These are phyloP conservation scores for Fusarium tjaetaba DNA, from an alignment of 2,329 filamentous ascomycete genomes.

Conservation along the genomic window DNA sequence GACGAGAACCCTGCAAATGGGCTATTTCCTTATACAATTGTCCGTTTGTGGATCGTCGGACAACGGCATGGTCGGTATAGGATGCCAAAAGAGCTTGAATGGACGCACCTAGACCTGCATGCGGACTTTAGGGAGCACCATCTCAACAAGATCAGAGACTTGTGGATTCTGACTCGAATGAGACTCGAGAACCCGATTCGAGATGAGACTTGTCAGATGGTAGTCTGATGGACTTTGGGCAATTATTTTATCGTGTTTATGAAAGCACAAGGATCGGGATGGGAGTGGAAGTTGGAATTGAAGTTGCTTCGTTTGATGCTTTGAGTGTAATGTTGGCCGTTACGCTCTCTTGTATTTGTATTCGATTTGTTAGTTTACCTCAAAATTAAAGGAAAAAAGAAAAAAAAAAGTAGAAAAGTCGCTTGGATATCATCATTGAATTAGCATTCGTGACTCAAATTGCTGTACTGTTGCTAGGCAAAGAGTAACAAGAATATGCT, in stretches of 20 bases:
- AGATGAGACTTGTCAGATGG: not conserved
- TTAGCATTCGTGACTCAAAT: not conserved
- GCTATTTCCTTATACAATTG: not conserved
- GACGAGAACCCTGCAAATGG: not conserved
- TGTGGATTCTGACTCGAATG: slow-evolving; percentile 12
- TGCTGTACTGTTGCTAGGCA: not conserved
- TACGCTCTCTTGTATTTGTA: not conserved
- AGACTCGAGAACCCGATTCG: slow-evolving; percentile 5
- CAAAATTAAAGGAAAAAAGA: too few relatives aligned
- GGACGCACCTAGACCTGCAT: slow-evolving; percentile 3
- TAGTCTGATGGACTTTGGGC: not conserved
- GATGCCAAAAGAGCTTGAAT: not conserved
- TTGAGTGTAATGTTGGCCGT: not conserved
- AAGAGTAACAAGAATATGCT: not conserved
- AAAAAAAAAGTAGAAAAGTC: too few relatives aligned
- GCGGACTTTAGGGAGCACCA: not conserved
- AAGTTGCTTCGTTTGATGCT: not conserved
- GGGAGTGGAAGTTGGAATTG: not conserved
- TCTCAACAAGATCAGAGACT: not conserved
- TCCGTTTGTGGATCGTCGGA: slow-evolving; percentile 28
- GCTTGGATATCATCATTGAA: not conserved
- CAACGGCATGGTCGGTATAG: not conserved
- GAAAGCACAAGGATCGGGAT: not conserved
- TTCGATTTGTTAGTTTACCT: not conserved
- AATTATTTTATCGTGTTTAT: not conserved